Percentiles rank a stretch among this genome's conserved stretches.
phyloP scores from a whole-genome alignment of 306 rosid species.

The Crotalaria pallida region DNA sequence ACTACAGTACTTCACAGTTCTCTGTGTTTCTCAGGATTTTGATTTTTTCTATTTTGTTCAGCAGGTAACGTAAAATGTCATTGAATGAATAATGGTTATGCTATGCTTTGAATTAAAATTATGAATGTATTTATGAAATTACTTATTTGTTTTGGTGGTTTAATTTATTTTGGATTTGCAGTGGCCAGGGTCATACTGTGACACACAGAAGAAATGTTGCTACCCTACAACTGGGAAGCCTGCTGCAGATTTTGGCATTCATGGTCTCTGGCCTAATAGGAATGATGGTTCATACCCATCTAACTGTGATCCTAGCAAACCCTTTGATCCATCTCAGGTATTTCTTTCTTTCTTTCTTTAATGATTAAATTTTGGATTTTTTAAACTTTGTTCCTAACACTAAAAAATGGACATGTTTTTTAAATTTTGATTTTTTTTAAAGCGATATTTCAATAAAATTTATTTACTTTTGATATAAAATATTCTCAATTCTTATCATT shows the following conservation, averaged over 20 bases:
- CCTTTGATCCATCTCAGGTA: conserved; percentile 53
- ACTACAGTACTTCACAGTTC: conserved; percentile 30
- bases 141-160: neutral
- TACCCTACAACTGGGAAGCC: conserved; percentile 78
- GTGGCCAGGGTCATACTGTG: conserved; percentile 98
- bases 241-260: conserved; percentile 65
- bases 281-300: conserved; percentile 64
- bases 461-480: too few species aligned
- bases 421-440: too few species aligned
- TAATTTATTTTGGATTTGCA: conserved; percentile 25
- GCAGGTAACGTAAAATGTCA: conserved; percentile 40
- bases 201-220: conserved; percentile 58
- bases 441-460: too few species aligned
- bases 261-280: conserved; percentile 81
- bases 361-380: too few species aligned
- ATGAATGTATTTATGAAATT: neutral
- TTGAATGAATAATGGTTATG: neutral
- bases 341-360: too few species aligned
- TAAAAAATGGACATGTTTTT: too few species aligned
- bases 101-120: neutral
- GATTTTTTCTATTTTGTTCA: conserved; percentile 89
- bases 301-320: conserved; percentile 52
- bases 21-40: conserved; percentile 46
- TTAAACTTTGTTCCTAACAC: too few species aligned
- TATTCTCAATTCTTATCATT: too few species aligned